Evolutionary conservation across 139 green algal genomes (phyloP), one percentile per base, ranked within the genome.

Genomic region (Micractinium sp.): DNA sequence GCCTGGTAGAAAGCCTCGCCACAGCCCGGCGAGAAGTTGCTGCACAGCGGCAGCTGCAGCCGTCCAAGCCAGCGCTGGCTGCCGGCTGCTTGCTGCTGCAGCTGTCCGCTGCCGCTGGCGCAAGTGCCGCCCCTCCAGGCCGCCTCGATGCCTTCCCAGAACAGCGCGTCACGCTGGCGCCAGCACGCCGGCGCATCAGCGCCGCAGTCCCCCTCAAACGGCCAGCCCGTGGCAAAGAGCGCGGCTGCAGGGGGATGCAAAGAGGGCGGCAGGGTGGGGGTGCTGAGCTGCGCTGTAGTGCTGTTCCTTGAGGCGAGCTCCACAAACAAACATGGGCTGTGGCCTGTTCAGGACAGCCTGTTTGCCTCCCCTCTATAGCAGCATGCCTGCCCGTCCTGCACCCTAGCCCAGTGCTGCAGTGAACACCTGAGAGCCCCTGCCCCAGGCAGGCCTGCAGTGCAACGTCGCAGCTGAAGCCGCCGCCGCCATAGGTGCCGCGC

Each of bases 401-500:
- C 47, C 5, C 47, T 16, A 56, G 47, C 47, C 47, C 9, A 9
- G 47, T 7, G n/a, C 9, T 61, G 77, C 77, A 22, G 38, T 20
- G 7, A 31, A 19, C 67, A 87, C 83, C 83, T 5, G 85, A 88
- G 4, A 88, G 71, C 66, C 85, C 85, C 22, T 69, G 41, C 19
- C 53, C 71, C 31, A 82, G n/a, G 71, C 41, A 74, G 18, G 90
- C 92, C 16, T 41, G 63, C 4, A 94, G 56, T 0, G 91, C 92
- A 22, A 91, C 78, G 83, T 92, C 60, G 56, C 85, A 93, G 20
- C 39, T 69, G 63, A 94, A 80, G 27, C 89, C 89, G 12, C 95
- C 95, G 31, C 94, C 96, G 0, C 92, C 95, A 90, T 89, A 96
- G 1, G 93, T 95, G n/a, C 92, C 92, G 20, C 95, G 87, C 19